phyloP scores from a whole-genome alignment of 2,329 filamentous ascomycete genomes.

The Didymella segeticola region DNA sequence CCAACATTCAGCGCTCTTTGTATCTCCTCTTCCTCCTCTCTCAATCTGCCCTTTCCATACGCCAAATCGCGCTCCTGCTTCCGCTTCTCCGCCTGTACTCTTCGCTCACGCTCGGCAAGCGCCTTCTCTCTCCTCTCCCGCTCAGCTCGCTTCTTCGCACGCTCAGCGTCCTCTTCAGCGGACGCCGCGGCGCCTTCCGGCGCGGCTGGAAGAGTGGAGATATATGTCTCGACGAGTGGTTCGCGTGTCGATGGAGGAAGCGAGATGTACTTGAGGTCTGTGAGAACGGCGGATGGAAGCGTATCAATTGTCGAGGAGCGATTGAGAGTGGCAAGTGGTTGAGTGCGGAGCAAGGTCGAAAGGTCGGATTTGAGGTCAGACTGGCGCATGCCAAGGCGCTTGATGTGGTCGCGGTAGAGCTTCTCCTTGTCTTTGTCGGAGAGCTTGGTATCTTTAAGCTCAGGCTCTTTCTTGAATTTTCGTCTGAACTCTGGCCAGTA shows the following conservation, averaged over 20 bases:
- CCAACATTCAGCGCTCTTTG: slow-evolving; percentile 72
- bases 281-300: slow-evolving; percentile 68
- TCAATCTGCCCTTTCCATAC: slow-evolving; percentile 65
- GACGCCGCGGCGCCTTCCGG: slow-evolving; percentile 54
- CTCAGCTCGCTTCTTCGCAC: slow-evolving; percentile 46
- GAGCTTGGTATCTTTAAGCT: slow-evolving; percentile 74
- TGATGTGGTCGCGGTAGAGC: slow-evolving; percentile 76
- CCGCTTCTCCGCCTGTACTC: slow-evolving; percentile 69
- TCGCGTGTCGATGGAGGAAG: slow-evolving; percentile 68
- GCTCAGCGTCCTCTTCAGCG: slow-evolving; percentile 61
- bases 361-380: slow-evolving; percentile 74
- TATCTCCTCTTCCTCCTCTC: slow-evolving; percentile 72
- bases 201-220: slow-evolving; percentile 67
- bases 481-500: slow-evolving; percentile 98
- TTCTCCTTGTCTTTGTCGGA: slow-evolving; percentile 76
- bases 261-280: slow-evolving; percentile 74
- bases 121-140: slow-evolving; percentile 66
- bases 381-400: slow-evolving; percentile 68
- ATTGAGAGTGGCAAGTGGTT: slow-evolving; percentile 67
- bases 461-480: slow-evolving; percentile 81
- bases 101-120: slow-evolving; percentile 67
- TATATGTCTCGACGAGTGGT: slow-evolving; percentile 69
- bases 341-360: slow-evolving; percentile 66
- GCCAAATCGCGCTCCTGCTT: slow-evolving; percentile 65
- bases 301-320: slow-evolving; percentile 62